Evolutionary conservation across 169 alveolate species (phyloP), one percentile per base, ranked within the genome.

Genomic region (Eimeria tenella): DNA sequence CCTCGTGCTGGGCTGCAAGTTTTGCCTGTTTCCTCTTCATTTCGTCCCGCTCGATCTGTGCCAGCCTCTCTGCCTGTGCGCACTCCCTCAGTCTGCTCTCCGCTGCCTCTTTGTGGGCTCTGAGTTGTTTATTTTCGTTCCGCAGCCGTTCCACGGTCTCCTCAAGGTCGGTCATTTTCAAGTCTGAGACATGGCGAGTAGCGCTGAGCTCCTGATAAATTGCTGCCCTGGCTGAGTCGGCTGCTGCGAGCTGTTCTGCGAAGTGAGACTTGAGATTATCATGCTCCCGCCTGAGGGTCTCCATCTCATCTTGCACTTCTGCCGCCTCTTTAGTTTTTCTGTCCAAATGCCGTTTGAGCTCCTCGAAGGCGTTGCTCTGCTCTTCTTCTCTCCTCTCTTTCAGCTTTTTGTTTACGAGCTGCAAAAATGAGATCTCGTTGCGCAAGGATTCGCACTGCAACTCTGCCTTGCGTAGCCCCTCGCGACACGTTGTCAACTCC

Each of bases 181-280:
- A 42, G 23, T 23, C 87, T 21, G 70, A 53, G 5, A 23, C 62
- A 6, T 17, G 50, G 4, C 70, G 31, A 4, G 87, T 49, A 15
- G 87, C 87, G 4, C 58, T 23, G 11, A 58, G 60, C 77, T 83
- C 90, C 11, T 25, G 52, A 7, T 13, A 11, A 17, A 60, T n/a
- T 6, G 90, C 49, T 5, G 75, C 75, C 17, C 31, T 42, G 4
- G 75, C 58, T 55, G 90, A 74, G 21, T 83, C 75, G 6, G 90
- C 90, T 60, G 90, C 90, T 19, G 90, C 77, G 6, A 83, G 42
- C 13, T 60, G 77, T 56, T 83, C 90, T 83, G 90, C 90, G 1
- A 42, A 23, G 3, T 56, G 70, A 8, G 25, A 9, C 31, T 50
- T 5, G 11, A 60, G 21, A 19, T 13, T 25, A 17, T 56, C 77